Evolutionary conservation across 768 basidiomycete species (phyloP).

Genomic region (Xerocomus spinulosus): DNA sequence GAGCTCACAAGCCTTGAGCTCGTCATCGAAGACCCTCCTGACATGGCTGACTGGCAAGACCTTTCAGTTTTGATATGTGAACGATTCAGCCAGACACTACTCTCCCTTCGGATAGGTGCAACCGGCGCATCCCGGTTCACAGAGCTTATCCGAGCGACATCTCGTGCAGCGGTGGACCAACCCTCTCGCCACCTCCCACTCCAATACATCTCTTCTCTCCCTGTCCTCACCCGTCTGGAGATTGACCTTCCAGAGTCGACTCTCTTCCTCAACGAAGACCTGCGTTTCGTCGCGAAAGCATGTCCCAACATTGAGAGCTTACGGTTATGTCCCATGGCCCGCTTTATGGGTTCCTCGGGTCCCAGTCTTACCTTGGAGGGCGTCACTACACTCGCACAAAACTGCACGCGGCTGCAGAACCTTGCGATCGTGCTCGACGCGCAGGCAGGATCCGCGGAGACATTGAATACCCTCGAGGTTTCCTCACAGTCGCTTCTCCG

Average conservation of each 20-base stretch:
- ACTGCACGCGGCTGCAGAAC: constrained; percentile 60
- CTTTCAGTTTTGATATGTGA: constrained; percentile 60
- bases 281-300: constrained; percentile 52
- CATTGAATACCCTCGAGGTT: constrained; percentile 41
- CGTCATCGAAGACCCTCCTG: constrained; percentile 75
- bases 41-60: constrained; percentile 71
- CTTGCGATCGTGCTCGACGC: constrained; percentile 65
- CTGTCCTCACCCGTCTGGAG: constrained; percentile 56
- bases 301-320: constrained; percentile 69
- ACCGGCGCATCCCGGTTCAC: constrained; percentile 72
- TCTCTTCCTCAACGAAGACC: constrained; percentile 57
- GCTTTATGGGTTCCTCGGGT: constrained; percentile 50
- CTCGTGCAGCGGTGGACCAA: constrained; percentile 51
- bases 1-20: constrained; percentile 67
- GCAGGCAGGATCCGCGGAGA: constrained; percentile 39
- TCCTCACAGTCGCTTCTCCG: constrained; percentile 67
- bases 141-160: constrained; percentile 74
- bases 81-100: constrained; percentile 54
- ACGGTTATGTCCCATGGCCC: constrained; percentile 61
- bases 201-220: constrained; percentile 50
- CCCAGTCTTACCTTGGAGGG: constrained; percentile 62
- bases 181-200: constrained; percentile 59
- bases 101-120: constrained; percentile 57
- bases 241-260: constrained; percentile 77
- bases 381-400: constrained; percentile 52